Percentiles rank a stretch among this genome's conserved stretches.
Conservation (phyloP, 768 basidiomycete genomes). For the Lentinula sp. region DNA sequence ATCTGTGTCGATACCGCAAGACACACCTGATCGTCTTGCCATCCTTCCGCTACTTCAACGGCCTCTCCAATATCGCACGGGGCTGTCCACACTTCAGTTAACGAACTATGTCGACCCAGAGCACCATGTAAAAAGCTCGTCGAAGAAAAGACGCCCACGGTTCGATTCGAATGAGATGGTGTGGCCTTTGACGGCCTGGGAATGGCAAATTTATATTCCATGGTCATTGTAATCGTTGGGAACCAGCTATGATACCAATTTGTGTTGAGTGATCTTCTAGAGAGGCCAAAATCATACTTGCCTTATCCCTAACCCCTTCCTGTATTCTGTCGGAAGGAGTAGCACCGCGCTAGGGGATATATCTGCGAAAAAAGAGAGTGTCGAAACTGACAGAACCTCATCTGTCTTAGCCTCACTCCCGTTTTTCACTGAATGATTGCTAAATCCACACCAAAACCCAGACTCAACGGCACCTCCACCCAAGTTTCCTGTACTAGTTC, state of each 20-base stretch:
- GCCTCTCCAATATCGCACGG: constrained; percentile 50
- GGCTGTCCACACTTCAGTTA: constrained; percentile 63
- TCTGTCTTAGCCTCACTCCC: constrained; percentile 19
- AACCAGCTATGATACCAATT: constrained; percentile 39
- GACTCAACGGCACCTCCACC: constrained; percentile 52
- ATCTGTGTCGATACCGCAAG: constrained; percentile 58
- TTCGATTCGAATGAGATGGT: constrained; percentile 34
- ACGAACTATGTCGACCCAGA: constrained; percentile 49
- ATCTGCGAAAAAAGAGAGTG: constrained; percentile 52
- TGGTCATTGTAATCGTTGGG: constrained; percentile 52
- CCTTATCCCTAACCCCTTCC: constrained; percentile 18
- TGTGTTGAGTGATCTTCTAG: not conserved
- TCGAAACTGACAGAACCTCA: not conserved
- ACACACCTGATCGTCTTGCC: constrained; percentile 62
- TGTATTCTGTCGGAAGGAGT: constrained; percentile 41
- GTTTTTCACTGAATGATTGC: constrained; percentile 25
- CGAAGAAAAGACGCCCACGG: constrained; percentile 50
- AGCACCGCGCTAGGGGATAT: constrained; percentile 37
- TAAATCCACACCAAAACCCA: constrained; percentile 53
- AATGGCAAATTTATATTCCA: constrained; percentile 61
- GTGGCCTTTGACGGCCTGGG: constrained; percentile 29
- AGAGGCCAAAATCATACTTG: not conserved
- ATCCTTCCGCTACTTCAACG: constrained; percentile 27
- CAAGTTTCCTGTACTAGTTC: constrained; percentile 31
- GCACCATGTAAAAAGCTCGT: constrained; percentile 49